phyloP scores from a whole-genome alignment of 1,284 basidiomycete species.

The Polyporus tsugae region DNA sequence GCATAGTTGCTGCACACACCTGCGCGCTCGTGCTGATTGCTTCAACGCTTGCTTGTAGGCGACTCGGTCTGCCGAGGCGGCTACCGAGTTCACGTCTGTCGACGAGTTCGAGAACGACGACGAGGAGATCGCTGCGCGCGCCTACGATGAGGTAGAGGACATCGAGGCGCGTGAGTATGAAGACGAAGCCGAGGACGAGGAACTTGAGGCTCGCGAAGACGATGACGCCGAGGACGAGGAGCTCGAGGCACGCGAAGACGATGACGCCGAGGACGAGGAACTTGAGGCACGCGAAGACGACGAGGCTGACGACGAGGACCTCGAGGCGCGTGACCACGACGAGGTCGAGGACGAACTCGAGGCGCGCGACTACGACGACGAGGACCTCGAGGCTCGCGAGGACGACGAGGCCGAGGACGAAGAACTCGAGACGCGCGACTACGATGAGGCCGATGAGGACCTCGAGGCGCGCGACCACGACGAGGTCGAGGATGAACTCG shows the following conservation, averaged over 20 bases:
- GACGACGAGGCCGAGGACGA: not conserved
- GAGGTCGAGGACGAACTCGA: not conserved
- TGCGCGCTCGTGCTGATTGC: not conserved
- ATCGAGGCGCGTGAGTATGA: not conserved
- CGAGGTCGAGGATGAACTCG: not conserved
- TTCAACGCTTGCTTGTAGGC: not conserved
- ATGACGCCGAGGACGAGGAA: not conserved
- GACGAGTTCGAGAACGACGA: not conserved
- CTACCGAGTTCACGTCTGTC: not conserved
- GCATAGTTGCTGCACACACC: not conserved
- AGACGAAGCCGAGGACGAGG: not conserved
- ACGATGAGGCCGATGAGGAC: not conserved
- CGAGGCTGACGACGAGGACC: not conserved
- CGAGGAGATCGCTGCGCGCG: not conserved
- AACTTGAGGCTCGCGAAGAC: not conserved
- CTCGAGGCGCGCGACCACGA: not conserved
- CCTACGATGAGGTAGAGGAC: not conserved
- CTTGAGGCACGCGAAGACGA: not conserved
- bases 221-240: not conserved
- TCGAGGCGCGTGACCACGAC: not conserved
- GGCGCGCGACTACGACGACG: too few relatives aligned
- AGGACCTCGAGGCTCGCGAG: not conserved
- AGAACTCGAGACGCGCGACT: not conserved
- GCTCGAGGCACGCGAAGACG: not conserved
- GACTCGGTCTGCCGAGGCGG: not conserved